Conservation (phyloP, 2,329 filamentous ascomycete genomes). For the Colletotrichum musae region DNA sequence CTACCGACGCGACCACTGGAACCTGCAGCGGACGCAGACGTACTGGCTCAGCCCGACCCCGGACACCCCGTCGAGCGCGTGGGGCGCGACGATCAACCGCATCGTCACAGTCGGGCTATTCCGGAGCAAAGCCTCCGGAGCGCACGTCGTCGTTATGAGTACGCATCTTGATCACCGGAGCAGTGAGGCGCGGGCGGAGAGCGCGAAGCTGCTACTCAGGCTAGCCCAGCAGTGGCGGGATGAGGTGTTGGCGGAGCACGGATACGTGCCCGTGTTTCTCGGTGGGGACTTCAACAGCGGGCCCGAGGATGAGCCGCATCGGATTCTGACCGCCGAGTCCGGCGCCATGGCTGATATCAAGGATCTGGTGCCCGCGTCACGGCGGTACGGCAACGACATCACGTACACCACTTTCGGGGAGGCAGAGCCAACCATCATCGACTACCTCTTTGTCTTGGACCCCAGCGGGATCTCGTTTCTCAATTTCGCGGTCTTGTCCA, state of each 20-base stretch:
- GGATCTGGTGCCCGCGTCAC: conserved; percentile 55
- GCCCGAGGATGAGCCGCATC: conserved; percentile 71
- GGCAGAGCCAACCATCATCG: conserved; percentile 66
- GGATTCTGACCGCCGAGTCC: conserved; percentile 62
- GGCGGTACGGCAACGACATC: conserved; percentile 68
- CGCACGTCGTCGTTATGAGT: conserved; percentile 71
- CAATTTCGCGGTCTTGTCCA: conserved; percentile 73
- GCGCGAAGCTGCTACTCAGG: conserved; percentile 69
- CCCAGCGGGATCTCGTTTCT: conserved; percentile 56
- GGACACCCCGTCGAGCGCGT: conserved; percentile 76
- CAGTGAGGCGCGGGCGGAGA: conserved; percentile 66
- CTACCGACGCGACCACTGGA: conserved; percentile 75
- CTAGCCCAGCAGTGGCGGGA: conserved; percentile 58
- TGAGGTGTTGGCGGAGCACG: neutral
- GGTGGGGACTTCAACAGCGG: conserved; percentile 80
- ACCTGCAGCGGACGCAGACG: conserved; percentile 71
- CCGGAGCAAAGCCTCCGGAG: conserved; percentile 62
- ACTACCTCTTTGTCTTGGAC: conserved; percentile 73
- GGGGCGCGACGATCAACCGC: conserved; percentile 73
- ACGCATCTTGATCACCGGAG: conserved; percentile 80
- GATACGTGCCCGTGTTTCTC: conserved; percentile 66
- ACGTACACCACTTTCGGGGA: conserved; percentile 78
- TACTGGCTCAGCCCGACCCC: conserved; percentile 85
- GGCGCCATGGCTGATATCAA: conserved; percentile 65
- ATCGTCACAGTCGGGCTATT: conserved; percentile 76